A percentile compares a stretch with the other conserved stretches of the same genome.
Conservation (phyloP, 2,329 filamentous ascomycete species). For the Boeremia lycopersici region DNA sequence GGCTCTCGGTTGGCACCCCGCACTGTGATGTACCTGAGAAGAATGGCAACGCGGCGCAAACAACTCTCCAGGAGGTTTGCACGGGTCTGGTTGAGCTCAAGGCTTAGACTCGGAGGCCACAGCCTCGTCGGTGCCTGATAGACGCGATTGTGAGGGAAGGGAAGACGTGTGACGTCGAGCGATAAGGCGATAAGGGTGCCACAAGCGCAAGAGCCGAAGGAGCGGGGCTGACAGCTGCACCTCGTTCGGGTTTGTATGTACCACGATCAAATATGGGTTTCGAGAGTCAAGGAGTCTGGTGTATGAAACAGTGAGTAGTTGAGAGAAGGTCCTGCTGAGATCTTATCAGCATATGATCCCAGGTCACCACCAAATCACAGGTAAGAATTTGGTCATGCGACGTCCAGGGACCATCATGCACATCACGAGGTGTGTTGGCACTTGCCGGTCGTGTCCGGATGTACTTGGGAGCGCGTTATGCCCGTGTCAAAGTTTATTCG, state of each 20-base stretch:
- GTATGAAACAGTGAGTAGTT: background rate
- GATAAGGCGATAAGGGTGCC: conserved; percentile 34
- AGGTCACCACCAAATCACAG: conserved; percentile 12
- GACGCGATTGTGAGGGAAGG: conserved; percentile 13
- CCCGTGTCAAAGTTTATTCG: background rate
- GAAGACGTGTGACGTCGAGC: conserved; percentile 31
- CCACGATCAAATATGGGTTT: background rate
- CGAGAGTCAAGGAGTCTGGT: background rate
- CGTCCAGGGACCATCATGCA: conserved; percentile 5
- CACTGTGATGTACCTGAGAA: background rate
- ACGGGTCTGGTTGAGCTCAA: background rate
- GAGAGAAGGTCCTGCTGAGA: background rate
- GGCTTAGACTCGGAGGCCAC: conserved; percentile 4
- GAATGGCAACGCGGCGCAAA: background rate
- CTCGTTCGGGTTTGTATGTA: background rate
- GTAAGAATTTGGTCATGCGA: conserved; percentile 24
- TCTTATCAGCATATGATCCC: background rate
- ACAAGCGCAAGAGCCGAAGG: conserved; percentile 25
- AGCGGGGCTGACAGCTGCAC: conserved; percentile 15
- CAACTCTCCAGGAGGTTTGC: conserved; percentile 3
- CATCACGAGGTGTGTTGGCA: conserved; percentile 36
- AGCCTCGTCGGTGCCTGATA: conserved; percentile 16
- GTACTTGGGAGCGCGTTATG: background rate
- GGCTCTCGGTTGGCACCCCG: background rate
- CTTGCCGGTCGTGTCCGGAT: conserved; percentile 16